Conservation (phyloP, 2,329 filamentous ascomycete genomes). For the Fusarium gaditjirri region DNA sequence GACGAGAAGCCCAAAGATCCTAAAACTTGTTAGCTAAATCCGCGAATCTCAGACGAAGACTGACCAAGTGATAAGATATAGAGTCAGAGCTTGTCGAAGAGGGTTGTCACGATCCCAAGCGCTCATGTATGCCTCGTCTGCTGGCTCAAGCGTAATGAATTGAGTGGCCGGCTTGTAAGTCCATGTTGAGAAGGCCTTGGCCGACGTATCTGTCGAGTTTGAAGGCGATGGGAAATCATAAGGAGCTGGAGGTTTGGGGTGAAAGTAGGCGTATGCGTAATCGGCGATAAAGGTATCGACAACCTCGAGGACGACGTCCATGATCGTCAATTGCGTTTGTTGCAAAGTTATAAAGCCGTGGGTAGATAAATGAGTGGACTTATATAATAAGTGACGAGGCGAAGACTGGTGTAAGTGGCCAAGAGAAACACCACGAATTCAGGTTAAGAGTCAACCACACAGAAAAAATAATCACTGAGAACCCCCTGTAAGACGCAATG, state of each 20-base stretch:
- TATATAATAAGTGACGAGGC: neutral
- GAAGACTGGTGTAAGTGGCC: constrained; percentile 20
- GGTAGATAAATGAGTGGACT: neutral
- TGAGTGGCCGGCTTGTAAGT: constrained; percentile 78
- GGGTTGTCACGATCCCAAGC: constrained; percentile 81
- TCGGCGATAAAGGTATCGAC: constrained; percentile 86
- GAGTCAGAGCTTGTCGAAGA: constrained; percentile 76
- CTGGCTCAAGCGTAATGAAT: constrained; percentile 76
- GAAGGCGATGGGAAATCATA: constrained; percentile 62
- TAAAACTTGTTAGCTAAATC: constrained; percentile 50
- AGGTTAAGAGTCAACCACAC: neutral
- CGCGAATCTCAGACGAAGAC: constrained; percentile 39
- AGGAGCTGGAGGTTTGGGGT: constrained; percentile 69
- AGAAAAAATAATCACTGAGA: neutral
- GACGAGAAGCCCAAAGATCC: constrained; percentile 84
- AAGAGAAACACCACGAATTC: neutral
- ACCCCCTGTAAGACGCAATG: neutral
- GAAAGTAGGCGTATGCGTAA: constrained; percentile 75
- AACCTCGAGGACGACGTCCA: constrained; percentile 93
- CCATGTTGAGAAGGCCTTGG: constrained; percentile 68
- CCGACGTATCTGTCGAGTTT: constrained; percentile 63
- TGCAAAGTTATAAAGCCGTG: neutral
- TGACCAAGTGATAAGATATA: constrained; percentile 90
- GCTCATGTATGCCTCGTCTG: constrained; percentile 82
- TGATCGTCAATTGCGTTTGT: constrained; percentile 55